Evolutionary conservation across 805 yeast species (phyloP).

Genomic region (Candida palmyrensis): DNA sequence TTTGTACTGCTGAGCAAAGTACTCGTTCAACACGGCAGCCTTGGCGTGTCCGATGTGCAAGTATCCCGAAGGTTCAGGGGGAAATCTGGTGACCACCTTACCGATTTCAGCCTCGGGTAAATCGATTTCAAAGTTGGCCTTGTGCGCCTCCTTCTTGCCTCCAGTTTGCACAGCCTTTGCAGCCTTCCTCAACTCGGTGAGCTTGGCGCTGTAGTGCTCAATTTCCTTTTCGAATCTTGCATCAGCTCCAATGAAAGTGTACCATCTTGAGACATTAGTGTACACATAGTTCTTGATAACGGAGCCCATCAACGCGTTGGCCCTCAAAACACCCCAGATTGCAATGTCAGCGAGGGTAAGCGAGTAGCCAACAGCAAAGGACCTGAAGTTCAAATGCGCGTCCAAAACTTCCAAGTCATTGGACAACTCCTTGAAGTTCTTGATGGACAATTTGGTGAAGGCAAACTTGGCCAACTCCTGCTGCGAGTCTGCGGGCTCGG

Average conservation of each 20-base stretch:
- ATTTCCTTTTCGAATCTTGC: constrained; percentile 64
- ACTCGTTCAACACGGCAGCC: constrained; percentile 95
- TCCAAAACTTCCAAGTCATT: constrained; percentile 76
- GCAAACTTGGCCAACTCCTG: constrained; percentile 43
- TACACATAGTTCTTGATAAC: constrained; percentile 80
- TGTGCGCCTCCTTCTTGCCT: constrained; percentile 81
- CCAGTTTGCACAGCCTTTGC: constrained; percentile 44
- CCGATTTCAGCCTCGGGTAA: constrained; percentile 90
- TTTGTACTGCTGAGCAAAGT: constrained; percentile 91
- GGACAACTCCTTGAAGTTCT: constrained; percentile 84
- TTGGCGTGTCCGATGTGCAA: constrained; percentile 99
- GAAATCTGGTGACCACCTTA: constrained; percentile 96
- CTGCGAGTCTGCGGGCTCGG: constrained; percentile 35
- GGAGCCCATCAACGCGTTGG: constrained; percentile 90
- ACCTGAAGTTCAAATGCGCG: constrained; percentile 76
- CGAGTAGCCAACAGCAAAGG: constrained; percentile 67
- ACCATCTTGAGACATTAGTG: constrained; percentile 91
- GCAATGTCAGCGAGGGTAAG: constrained; percentile 77
- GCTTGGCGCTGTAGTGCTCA: constrained; percentile 60
- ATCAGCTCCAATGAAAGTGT: constrained; percentile 66
- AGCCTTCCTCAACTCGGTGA: constrained; percentile 68
- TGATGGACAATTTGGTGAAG: constrained; percentile 61
- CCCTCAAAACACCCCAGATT: constrained; percentile 90
- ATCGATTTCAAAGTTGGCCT: constrained; percentile 93
- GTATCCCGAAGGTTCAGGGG: constrained; percentile 99